phyloP scores from a whole-genome alignment of 495 filamentous ascomycete species.

The Elasticomyces elasticus region DNA sequence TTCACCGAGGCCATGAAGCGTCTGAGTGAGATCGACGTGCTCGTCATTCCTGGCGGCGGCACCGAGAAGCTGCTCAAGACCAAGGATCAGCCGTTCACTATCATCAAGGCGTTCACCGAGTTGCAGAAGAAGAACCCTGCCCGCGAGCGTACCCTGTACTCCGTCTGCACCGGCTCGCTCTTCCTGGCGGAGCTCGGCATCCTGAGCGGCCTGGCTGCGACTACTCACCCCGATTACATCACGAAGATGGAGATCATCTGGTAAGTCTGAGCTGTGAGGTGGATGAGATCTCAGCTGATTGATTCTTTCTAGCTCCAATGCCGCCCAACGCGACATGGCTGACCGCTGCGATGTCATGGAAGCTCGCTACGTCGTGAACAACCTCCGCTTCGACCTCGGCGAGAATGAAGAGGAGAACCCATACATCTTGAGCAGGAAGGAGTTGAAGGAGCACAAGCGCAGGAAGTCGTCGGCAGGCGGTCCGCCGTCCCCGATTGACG shows the following conservation, averaged over 20 bases:
- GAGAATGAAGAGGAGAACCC: slow-evolving; percentile 64
- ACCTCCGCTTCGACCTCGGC: slow-evolving; percentile 63
- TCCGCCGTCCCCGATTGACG: slow-evolving; percentile 33
- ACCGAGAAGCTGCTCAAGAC: slow-evolving; percentile 44
- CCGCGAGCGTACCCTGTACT: slow-evolving; percentile 63
- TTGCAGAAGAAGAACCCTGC: slow-evolving; percentile 56
- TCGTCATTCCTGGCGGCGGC: slow-evolving; percentile 58
- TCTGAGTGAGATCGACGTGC: slow-evolving; percentile 59
- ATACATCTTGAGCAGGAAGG: slow-evolving; percentile 44
- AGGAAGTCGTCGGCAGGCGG: slow-evolving; percentile 16
- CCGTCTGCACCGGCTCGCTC: slow-evolving; percentile 65
- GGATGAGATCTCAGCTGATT: not conserved
- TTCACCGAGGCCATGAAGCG: slow-evolving; percentile 53
- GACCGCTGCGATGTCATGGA: slow-evolving; percentile 65
- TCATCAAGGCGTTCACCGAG: slow-evolving; percentile 58
- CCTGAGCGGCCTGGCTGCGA: slow-evolving; percentile 58
- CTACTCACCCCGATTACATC: slow-evolving; percentile 36
- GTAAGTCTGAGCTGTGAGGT: not conserved
- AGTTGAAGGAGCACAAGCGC: slow-evolving; percentile 22
- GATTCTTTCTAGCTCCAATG: slow-evolving; percentile 10
- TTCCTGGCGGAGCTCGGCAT: slow-evolving; percentile 63
- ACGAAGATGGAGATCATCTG: slow-evolving; percentile 55
- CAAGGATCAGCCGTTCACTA: slow-evolving; percentile 49
- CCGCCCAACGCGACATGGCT: slow-evolving; percentile 44
- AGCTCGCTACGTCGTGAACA: slow-evolving; percentile 71